Percentiles rank a stretch among this genome's conserved stretches.
Evolutionary conservation across 1,284 basidiomycete species (phyloP).

Genomic region (Flammula alnicola): DNA sequence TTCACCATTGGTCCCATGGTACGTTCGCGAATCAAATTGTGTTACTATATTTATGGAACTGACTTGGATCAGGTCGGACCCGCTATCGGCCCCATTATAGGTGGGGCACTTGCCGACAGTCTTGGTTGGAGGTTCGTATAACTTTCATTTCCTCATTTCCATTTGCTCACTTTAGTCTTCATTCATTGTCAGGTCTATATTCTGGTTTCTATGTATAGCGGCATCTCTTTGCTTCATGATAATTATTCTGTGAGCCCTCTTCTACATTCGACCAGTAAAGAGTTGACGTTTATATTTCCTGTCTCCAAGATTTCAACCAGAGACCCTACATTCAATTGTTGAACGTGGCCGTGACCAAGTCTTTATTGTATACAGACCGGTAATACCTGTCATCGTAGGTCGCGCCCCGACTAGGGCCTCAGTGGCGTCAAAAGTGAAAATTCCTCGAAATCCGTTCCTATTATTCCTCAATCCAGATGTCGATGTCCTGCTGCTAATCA

Average conservation of each 20-base stretch:
- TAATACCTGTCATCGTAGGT: constrained; percentile 59
- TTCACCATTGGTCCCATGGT: constrained; percentile 50
- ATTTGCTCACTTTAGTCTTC: too few species aligned
- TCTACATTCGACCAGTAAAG: not conserved
- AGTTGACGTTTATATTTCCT: not conserved
- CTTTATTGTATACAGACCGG: constrained; percentile 44
- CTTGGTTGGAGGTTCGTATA: constrained; percentile 64
- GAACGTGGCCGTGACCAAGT: constrained; percentile 4
- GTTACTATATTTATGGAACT: not conserved
- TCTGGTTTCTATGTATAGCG: constrained; percentile 78
- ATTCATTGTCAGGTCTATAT: too few species aligned
- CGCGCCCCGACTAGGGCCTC: constrained; percentile 10
- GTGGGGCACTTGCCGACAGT: constrained; percentile 4
- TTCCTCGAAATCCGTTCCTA: constrained; percentile 60
- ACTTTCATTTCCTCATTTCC: too few species aligned
- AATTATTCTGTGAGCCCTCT: constrained; percentile 7
- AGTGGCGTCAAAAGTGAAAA: constrained; percentile 24
- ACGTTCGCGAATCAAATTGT: not conserved
- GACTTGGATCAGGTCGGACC: constrained; percentile 6
- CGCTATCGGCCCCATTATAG: constrained; percentile 7
- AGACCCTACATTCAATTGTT: constrained; percentile 57
- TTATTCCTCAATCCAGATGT: constrained; percentile 66
- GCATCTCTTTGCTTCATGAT: constrained; percentile 8
- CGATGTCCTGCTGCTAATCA: constrained; percentile 64
- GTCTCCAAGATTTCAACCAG: constrained; percentile 56